Conservation (phyloP, 169 alveolate species). For the Plasmodium blacklocki region DNA sequence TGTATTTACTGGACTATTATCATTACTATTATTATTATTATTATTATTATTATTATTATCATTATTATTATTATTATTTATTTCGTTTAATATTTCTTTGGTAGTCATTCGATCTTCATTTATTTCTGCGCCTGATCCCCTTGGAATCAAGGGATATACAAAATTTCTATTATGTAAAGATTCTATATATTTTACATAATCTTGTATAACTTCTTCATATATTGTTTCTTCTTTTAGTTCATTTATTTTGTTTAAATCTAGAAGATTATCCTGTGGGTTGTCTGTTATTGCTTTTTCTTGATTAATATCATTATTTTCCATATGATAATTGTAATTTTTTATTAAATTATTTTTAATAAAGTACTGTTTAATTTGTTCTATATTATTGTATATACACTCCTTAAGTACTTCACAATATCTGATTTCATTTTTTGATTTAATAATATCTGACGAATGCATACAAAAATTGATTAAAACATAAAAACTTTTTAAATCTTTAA, state of each 20-base stretch:
- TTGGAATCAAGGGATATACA: slow-evolving; percentile 49
- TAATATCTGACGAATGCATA: slow-evolving; percentile 64
- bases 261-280: slow-evolving; percentile 7
- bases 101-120: slow-evolving; percentile 29
- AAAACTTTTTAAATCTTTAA: slow-evolving; percentile 39
- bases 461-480: slow-evolving; percentile 58
- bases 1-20: neutral
- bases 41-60: neutral
- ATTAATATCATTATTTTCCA: neutral
- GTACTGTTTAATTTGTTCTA: slow-evolving; percentile 35
- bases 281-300: neutral
- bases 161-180: slow-evolving; percentile 5
- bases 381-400: slow-evolving; percentile 38
- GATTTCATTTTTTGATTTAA: slow-evolving; percentile 42
- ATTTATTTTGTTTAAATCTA: slow-evolving; percentile 22
- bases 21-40: neutral
- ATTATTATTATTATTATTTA: neutral
- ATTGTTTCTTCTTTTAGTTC: slow-evolving; percentile 41
- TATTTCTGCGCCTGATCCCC: neutral
- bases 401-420: slow-evolving; percentile 46
- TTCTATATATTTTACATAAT: slow-evolving; percentile 50
- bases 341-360: slow-evolving; percentile 35
- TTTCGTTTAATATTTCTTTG: slow-evolving; percentile 40
- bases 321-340: neutral
- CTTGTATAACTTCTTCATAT: slow-evolving; percentile 50